Evolutionary conservation across 805 yeast genomes (phyloP).

Genomic region (Saccharomycopsis selenospora): DNA sequence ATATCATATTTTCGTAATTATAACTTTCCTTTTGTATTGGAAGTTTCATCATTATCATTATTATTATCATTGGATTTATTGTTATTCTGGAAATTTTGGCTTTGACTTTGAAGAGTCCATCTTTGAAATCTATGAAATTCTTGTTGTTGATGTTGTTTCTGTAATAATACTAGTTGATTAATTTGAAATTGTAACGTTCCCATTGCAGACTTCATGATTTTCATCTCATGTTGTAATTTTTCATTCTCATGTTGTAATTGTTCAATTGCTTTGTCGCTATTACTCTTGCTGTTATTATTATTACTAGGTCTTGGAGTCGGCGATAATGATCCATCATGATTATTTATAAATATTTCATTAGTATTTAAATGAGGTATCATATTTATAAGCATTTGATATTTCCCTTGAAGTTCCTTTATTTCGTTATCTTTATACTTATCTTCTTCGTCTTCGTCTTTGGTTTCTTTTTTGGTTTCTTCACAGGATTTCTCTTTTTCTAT

Average conservation of each 20-base stretch:
- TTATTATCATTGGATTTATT: background rate
- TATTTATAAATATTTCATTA: conserved; percentile 1
- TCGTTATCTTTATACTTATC: conserved; percentile 13
- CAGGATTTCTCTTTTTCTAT: background rate
- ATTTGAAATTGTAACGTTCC: conserved; percentile 9
- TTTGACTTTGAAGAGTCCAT: background rate
- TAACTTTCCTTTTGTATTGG: background rate
- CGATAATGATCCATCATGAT: background rate
- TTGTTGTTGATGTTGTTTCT: conserved; percentile 8
- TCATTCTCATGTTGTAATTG: conserved; percentile 11
- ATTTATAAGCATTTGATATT: conserved; percentile 5
- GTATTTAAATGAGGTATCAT: conserved; percentile 7
- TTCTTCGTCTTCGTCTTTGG: background rate
- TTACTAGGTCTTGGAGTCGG: background rate
- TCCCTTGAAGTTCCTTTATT: conserved; percentile 20
- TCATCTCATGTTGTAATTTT: conserved; percentile 1
- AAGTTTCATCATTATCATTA: background rate
- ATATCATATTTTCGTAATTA: too few relatives aligned
- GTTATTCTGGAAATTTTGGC: too few relatives aligned
- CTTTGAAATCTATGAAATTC: background rate
- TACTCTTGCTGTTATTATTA: background rate
- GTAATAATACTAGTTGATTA: conserved; percentile 5
- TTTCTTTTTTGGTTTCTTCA: conserved; percentile 17
- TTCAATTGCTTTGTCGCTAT: background rate
- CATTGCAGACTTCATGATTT: conserved; percentile 1